Percentiles rank a stretch among this genome's conserved stretches.
Conservation (phyloP, 2,329 filamentous ascomycete genomes). For the Cladosporium colombiae region DNA sequence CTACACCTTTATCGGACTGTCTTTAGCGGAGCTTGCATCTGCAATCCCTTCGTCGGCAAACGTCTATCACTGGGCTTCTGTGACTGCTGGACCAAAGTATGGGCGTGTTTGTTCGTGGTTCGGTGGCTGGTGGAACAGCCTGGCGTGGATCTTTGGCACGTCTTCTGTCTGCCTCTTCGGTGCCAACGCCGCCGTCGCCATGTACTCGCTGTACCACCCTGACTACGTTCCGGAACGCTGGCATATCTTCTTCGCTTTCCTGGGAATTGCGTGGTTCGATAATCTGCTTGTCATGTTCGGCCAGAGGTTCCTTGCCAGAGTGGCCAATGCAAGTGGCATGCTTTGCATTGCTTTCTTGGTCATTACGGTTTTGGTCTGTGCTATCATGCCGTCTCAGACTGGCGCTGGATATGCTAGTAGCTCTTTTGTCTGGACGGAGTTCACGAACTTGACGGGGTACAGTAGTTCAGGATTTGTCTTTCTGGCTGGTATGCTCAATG, state of each 20-base stretch:
- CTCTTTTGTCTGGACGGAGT: constrained; percentile 46
- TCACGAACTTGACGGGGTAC: constrained; percentile 46
- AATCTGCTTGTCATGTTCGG: constrained; percentile 54
- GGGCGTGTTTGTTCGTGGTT: constrained; percentile 52
- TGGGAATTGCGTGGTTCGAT: constrained; percentile 50
- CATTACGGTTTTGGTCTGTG: constrained; percentile 57
- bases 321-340: constrained; percentile 56
- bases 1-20: constrained; percentile 54
- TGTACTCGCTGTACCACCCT: constrained; percentile 53
- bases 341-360: constrained; percentile 54
- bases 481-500: constrained; percentile 64
- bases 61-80: constrained; percentile 57
- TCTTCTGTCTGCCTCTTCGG: constrained; percentile 47
- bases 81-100: constrained; percentile 50
- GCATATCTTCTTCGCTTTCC: constrained; percentile 54
- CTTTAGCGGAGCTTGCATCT: constrained; percentile 52
- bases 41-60: constrained; percentile 39
- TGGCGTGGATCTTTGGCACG: constrained; percentile 53
- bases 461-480: constrained; percentile 60
- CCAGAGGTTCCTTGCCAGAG: constrained; percentile 55
- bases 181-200: constrained; percentile 49
- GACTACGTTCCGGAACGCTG: constrained; percentile 49
- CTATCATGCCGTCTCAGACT: constrained; percentile 54
- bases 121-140: constrained; percentile 53
- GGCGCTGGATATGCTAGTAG: constrained; percentile 44